A percentile compares a stretch with the other conserved stretches of the same genome.
phyloP scores from a whole-genome alignment of 495 filamentous ascomycete species.

The Viridothelium virens region DNA sequence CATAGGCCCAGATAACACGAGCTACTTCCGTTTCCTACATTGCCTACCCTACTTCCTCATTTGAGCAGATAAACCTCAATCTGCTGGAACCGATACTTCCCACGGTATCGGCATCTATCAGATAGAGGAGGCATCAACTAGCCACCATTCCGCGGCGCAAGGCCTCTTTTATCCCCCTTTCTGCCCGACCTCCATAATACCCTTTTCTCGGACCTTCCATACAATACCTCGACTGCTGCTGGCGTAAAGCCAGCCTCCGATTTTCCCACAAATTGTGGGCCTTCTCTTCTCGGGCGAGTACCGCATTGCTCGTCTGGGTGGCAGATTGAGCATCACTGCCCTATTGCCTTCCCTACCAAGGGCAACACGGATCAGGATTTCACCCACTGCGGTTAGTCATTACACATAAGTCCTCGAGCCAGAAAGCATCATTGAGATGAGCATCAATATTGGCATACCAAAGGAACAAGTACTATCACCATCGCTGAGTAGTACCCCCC shows the following conservation, averaged over 20 bases:
- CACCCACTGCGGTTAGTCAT: background rate
- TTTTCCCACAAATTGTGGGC: slow-evolving; percentile 55
- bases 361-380: background rate
- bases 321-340: slow-evolving; percentile 59
- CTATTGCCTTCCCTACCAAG: slow-evolving; percentile 25
- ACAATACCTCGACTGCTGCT: slow-evolving; percentile 40
- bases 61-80: slow-evolving; percentile 62
- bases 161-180: slow-evolving; percentile 72
- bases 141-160: slow-evolving; percentile 82
- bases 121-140: slow-evolving; percentile 56
- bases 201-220: slow-evolving; percentile 39
- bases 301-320: slow-evolving; percentile 86
- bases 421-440: slow-evolving; percentile 43
- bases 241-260: slow-evolving; percentile 39
- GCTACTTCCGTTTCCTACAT: slow-evolving; percentile 28
- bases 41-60: slow-evolving; percentile 25
- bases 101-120: slow-evolving; percentile 78
- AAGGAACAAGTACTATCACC: slow-evolving; percentile 72
- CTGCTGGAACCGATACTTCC: slow-evolving; percentile 86
- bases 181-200: slow-evolving; percentile 83
- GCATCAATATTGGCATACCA: slow-evolving; percentile 76
- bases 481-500: slow-evolving; percentile 67
- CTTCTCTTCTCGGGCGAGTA: slow-evolving; percentile 89
- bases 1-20: slow-evolving; percentile 83
- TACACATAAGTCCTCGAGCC: background rate